Percentiles rank a stretch among this genome's conserved stretches.
Conservation (phyloP, 2,329 filamentous ascomycete species). For the Fusarium duplospermum region DNA sequence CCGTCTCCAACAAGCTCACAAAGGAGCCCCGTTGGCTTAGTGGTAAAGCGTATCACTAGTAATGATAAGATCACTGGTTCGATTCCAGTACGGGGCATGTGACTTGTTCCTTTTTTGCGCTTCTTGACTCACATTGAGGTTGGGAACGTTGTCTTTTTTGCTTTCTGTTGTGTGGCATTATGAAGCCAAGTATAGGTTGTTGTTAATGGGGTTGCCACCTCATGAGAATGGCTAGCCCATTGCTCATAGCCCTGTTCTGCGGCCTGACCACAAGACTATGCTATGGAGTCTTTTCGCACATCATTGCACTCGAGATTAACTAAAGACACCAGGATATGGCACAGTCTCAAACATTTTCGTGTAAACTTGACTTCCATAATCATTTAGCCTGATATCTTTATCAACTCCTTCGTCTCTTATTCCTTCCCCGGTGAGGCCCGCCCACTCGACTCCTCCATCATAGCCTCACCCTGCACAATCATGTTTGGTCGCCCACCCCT, state of each 20-base stretch:
- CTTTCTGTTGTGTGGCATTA: background rate
- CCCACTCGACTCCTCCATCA: constrained; percentile 9
- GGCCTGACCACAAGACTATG: too few relatives aligned
- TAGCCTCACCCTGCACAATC: constrained; percentile 15
- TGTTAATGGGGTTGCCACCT: background rate
- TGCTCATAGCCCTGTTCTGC: too few relatives aligned
- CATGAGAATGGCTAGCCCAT: too few relatives aligned
- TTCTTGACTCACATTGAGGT: background rate
- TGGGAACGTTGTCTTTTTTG: background rate
- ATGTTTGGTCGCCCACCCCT: constrained; percentile 23
- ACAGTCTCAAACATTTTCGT: background rate
- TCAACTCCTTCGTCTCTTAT: background rate
- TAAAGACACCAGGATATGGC: background rate
- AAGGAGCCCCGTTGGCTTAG: constrained; percentile 48
- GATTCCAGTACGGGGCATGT: constrained; percentile 48
- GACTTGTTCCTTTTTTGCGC: constrained; percentile 1
- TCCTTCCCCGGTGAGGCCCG: constrained; percentile 23
- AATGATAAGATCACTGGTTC: constrained; percentile 52
- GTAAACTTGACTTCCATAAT: background rate
- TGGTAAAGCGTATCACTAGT: constrained; percentile 53
- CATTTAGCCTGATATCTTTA: background rate
- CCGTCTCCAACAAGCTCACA: background rate
- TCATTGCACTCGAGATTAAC: background rate
- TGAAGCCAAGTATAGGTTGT: background rate
- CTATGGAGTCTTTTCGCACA: background rate